Base-by-base conservation (phyloP, 768 basidiomycete species). In the Mycena vulgaris region DNA sequence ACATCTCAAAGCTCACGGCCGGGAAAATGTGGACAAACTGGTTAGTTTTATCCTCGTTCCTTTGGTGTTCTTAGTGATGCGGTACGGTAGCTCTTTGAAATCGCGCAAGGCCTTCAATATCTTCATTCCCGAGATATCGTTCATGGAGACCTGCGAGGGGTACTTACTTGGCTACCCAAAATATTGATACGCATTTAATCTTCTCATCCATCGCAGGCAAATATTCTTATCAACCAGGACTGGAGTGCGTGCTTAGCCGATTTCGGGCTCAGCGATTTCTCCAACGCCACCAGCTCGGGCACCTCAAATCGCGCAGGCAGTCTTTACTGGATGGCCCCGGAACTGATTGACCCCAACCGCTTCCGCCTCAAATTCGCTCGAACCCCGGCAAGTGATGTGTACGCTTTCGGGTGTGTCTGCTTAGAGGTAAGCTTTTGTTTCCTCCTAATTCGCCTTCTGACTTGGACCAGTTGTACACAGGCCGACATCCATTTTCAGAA, bases 321-420 rank as follows among this genome's bases (percentile, higher is more conserved):
- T 17, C 59, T 75, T 10, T 60, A 79, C n/a, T 83, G 81, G 79
- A 83, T 80, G 81, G 79, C 80, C 1, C 81, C 81, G 0, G 81
- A 82, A 66, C 71, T 82, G 7, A 74, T 79, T 25, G 71, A 78
- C 48, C 80, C 80, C 4, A 76, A 77, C 40, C 65, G 69, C 3
- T 79, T 79, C 55, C 75, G 71, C 48, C 52, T 66, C 21, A 59
- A 62, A 28, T 76, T 76, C 35, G 31, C 69, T 21, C 70, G 78
- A 40, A 80, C 81, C 4, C 68, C 71, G 10, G 72, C 73, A 0
- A 81, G 74, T 42, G 80, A 82, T 68, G 77, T 81, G 10, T 82
- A 79, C 66, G 76, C 81, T 2, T 81, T 81, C 70, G 81, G 74
- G 7, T 80, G 79, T 68, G 77, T 80, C 35, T 77, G 77, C 58